A percentile compares a stretch with the other conserved stretches of the same genome.
Conservation (phyloP, 2,329 filamentous ascomycete genomes). For the Nannizziopsis arthrosporioides region DNA sequence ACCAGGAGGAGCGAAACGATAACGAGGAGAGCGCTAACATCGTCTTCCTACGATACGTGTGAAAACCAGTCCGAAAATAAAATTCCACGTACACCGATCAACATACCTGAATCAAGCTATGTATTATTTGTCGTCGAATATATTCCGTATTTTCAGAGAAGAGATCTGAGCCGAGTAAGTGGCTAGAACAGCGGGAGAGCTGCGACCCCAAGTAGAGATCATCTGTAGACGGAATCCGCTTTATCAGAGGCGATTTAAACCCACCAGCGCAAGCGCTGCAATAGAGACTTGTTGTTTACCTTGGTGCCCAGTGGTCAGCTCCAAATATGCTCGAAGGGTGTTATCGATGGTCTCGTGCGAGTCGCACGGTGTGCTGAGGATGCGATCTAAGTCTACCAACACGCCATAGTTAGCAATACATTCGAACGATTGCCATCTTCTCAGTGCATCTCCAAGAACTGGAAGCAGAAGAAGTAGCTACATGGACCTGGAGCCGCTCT, state of each 20-base stretch:
- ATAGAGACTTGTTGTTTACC: conserved; percentile 29
- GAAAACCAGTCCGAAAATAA: neutral
- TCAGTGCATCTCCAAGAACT: conserved; percentile 11
- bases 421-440: neutral
- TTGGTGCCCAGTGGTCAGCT: conserved; percentile 62
- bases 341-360: conserved; percentile 66
- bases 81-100: neutral
- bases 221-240: conserved; percentile 33
- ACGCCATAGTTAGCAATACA: neutral
- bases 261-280: too few species aligned
- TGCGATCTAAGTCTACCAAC: conserved; percentile 53
- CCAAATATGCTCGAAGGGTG: conserved; percentile 70
- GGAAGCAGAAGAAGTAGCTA: conserved; percentile 14
- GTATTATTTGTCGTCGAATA: conserved; percentile 82
- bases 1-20: conserved; percentile 75
- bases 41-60: conserved; percentile 59
- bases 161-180: conserved; percentile 61
- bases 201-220: conserved; percentile 66
- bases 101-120: conserved; percentile 62
- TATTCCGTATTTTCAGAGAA: conserved; percentile 70
- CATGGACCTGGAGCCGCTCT: neutral
- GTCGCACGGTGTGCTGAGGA: conserved; percentile 48
- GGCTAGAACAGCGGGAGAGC: conserved; percentile 65
- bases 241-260: too few species aligned
- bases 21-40: conserved; percentile 64